A percentile compares a stretch with the other conserved stretches of the same genome.
These are phyloP conservation scores for Penicillium herquei DNA, from an alignment of 495 filamentous ascomycete species.

Conservation along the genomic window DNA sequence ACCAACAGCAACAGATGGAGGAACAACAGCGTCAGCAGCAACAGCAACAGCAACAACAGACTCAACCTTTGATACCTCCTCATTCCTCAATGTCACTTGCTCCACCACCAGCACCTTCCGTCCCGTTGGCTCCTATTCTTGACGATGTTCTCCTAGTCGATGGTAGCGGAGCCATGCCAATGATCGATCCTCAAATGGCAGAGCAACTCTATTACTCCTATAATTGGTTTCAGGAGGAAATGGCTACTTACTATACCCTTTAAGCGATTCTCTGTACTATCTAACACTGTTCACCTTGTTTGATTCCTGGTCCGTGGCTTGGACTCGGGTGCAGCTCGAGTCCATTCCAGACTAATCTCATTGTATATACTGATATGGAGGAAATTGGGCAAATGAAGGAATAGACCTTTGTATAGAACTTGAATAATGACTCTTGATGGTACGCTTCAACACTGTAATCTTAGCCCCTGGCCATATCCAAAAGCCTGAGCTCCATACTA, in stretches of 20 bases:
- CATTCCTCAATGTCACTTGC: conserved; percentile 21
- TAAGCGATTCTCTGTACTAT: conserved; percentile 17
- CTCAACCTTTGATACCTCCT: conserved; percentile 25
- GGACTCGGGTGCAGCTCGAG: not conserved
- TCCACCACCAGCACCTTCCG: conserved; percentile 31
- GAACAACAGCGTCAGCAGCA: conserved; percentile 25
- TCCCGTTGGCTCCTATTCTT: conserved; percentile 43
- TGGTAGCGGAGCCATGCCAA: conserved; percentile 32
- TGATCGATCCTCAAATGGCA: conserved; percentile 42
- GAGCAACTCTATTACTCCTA: conserved; percentile 44
- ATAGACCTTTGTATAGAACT: too few relatives aligned
- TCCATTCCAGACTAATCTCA: not conserved
- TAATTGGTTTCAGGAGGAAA: conserved; percentile 47
- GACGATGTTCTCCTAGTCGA: conserved; percentile 43
- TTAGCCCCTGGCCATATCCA: too few relatives aligned
- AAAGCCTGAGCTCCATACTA: too few relatives aligned
- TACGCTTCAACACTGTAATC: too few relatives aligned
- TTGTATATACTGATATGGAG: not conserved
- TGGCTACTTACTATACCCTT: conserved; percentile 46
- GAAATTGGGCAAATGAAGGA: not conserved
- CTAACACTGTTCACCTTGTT: conserved; percentile 1
- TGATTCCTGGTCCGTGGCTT: not conserved
- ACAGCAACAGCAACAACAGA: conserved; percentile 21
- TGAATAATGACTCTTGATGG: too few relatives aligned
- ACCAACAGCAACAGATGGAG: conserved; percentile 32